Base-by-base conservation (phyloP, 495 filamentous ascomycete species). In the Cudoniella acicularis region DNA sequence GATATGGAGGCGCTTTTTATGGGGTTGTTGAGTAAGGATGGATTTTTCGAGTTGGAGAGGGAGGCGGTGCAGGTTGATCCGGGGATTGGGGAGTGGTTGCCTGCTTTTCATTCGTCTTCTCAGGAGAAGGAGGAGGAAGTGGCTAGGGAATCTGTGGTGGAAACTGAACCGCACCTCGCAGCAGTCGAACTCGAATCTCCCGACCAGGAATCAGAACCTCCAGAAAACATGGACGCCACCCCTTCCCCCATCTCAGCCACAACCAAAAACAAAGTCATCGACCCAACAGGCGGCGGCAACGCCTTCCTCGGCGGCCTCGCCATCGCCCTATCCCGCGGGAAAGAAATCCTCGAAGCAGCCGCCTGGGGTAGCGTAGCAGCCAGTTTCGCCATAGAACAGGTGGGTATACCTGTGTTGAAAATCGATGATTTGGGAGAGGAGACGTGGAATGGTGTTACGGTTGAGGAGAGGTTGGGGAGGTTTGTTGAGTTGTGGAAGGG, bases 201-300 rank as follows among this genome's bases (percentile, higher is more conserved):
- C 45, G 10, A 8, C 27, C n/a, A 20, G 46, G 24, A 49, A 51
- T n/a, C 54, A 61, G 22, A 62, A 52, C 18, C 53, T 65, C 3
- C 65, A 67, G 6, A 23, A 10, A 25, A 25, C 18, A 23, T 50
- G 8, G 10, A 3, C 69, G 49, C 20, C 3, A 10, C 25, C 48
- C 20, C 4, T 6, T n/a, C 48, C 48, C 3, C 20, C 18, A 24
- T 6, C 48, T 50, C 48, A 10, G 6, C 20, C 6, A 49, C 48
- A 72, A 56, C 64, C 69, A n/a, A 26, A 50, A 10, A 25, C 8
- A 79, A 77, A 52, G 90, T 98, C 8, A 74, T 95, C 16, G 94
- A 98, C 71, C 92, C 93, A 0, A 98, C 94, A 0, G 94, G 94
- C n/a, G 94, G 92, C 20, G 94, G 94, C 0, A 98, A 98, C 70